Evolutionary conservation across 75 land plant species (phyloP), one percentile per base, ranked within the genome.

Genomic region (Gnetum montanum): DNA sequence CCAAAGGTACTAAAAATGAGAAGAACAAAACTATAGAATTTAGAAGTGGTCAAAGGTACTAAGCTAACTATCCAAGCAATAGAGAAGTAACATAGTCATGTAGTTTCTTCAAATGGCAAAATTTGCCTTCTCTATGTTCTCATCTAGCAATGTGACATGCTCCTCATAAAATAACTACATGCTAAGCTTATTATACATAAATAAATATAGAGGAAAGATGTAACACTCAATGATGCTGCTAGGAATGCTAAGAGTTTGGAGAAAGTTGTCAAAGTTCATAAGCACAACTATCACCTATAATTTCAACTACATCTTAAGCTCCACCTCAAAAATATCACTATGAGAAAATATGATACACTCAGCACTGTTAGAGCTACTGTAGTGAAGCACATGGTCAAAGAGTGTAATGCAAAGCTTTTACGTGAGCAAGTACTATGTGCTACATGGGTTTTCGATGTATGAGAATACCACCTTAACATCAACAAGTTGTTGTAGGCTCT

Each of bases 381-480:
- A n/a, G 12, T 70, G 56, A 26, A 79, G 29, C 6, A 79, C 78
- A 23, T 74, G 79, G 15, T 76, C 84, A 15, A 80, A 80, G 30
- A 80, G 58, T 22, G 72, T 70, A 23, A 68, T 66, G 44, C 84
- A 60, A 49, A 79, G 64, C 63, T 70, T 74, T 63, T 70, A 67
- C 70, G 69, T 70, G 44, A 79, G 46, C 5, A 67, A 67, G 55
- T 79, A 79, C 12, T 51, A 45, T 4, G 66, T 49, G 46, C 70
- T 74, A 69, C 69, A 58, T 2, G 83, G 74, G 49, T 79, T 79
- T 43, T 79, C 83, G 2, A 45, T 49, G 54, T 79, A 79, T 12
- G 72, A 22, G 57, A 78, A 78, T 4, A 72, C 72, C 46, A 58
- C 51, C 47, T 63, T 68, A 10, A 55, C 24, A 49, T 75, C 83